Percentiles rank a stretch among this genome's conserved stretches.
Evolutionary conservation across 345 rosid genomes (phyloP).

Genomic region (Sapria himalayana): DNA sequence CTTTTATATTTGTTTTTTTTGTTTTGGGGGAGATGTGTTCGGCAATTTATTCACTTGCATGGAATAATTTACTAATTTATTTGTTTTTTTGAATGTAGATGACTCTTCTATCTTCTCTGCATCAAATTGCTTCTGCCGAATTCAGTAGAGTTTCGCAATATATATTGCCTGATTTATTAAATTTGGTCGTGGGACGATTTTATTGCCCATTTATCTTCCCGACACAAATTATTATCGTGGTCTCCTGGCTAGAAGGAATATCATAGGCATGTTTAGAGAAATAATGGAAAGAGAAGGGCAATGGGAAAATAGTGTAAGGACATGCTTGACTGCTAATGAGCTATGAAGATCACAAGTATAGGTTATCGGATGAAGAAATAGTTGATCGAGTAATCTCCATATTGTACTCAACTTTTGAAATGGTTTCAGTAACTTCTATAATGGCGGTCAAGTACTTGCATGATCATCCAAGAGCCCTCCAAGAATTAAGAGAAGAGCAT

Average conservation of each 20-base stretch:
- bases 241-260: constrained; percentile 46
- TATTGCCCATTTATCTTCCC: too few relatives aligned
- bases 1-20: too few relatives aligned
- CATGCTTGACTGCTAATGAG: constrained; percentile 52
- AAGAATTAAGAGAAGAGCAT: constrained; percentile 59
- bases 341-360: constrained; percentile 23
- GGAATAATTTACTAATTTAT: too few relatives aligned
- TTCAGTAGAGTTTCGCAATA: too few relatives aligned
- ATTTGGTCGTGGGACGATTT: too few relatives aligned
- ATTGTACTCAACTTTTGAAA: constrained; percentile 65
- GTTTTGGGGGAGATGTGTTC: too few relatives aligned
- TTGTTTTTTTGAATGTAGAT: too few relatives aligned
- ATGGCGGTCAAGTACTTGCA: constrained; percentile 82
- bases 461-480: constrained; percentile 51
- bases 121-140: too few relatives aligned
- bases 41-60: too few relatives aligned
- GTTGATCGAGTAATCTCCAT: constrained; percentile 73
- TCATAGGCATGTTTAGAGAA: constrained; percentile 25
- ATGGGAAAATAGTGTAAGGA: constrained; percentile 24
- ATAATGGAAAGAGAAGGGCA: constrained; percentile 34
- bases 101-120: too few relatives aligned
- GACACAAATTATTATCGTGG: too few relatives aligned
- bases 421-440: constrained; percentile 75
- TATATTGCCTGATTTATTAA: too few relatives aligned
- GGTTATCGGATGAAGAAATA: constrained; percentile 36